A percentile compares a stretch with the other conserved stretches of the same genome.
phyloP scores from a whole-genome alignment of 2,329 filamentous ascomycete genomes.

The Colletotrichum sp. region DNA sequence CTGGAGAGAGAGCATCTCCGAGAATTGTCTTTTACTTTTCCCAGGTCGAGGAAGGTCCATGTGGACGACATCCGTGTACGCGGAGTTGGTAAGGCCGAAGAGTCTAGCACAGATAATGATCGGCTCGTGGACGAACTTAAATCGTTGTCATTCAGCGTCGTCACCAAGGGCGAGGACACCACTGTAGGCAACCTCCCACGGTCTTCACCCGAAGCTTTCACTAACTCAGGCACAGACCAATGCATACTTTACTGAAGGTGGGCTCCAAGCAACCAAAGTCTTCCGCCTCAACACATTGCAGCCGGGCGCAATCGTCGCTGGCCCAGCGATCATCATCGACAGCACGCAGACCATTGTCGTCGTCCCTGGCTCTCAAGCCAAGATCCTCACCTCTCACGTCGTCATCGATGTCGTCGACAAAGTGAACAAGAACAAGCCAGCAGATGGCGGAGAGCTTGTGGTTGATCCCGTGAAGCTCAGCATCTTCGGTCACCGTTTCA shows the following conservation, averaged over 20 bases:
- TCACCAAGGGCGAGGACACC: not conserved
- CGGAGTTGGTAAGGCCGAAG: slow-evolving; percentile 29
- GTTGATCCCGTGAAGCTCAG: slow-evolving; percentile 75
- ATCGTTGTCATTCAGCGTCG: not conserved
- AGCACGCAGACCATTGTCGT: slow-evolving; percentile 76
- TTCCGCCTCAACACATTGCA: slow-evolving; percentile 70
- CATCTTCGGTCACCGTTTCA: slow-evolving; percentile 82
- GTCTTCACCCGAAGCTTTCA: not conserved
- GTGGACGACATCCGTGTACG: slow-evolving; percentile 49
- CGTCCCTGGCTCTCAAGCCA: slow-evolving; percentile 60
- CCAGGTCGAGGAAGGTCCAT: slow-evolving; percentile 40
- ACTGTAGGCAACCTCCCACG: not conserved
- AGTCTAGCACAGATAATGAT: not conserved
- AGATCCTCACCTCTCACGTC: slow-evolving; percentile 49
- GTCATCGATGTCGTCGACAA: slow-evolving; percentile 37
- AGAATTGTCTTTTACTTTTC: slow-evolving; percentile 46
- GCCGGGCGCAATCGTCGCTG: slow-evolving; percentile 64
- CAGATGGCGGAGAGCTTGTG: slow-evolving; percentile 24
- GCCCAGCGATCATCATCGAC: slow-evolving; percentile 72
- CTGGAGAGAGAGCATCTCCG: slow-evolving; percentile 39
- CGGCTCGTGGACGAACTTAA: not conserved
- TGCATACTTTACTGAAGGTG: slow-evolving; percentile 20
- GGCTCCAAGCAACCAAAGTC: slow-evolving; percentile 59
- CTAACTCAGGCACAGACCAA: not conserved
- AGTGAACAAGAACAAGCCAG: slow-evolving; percentile 1